These are phyloP conservation scores for Guadua angustifolia DNA, from an alignment of 176 grass and related monocot species.

Conservation along the genomic window DNA sequence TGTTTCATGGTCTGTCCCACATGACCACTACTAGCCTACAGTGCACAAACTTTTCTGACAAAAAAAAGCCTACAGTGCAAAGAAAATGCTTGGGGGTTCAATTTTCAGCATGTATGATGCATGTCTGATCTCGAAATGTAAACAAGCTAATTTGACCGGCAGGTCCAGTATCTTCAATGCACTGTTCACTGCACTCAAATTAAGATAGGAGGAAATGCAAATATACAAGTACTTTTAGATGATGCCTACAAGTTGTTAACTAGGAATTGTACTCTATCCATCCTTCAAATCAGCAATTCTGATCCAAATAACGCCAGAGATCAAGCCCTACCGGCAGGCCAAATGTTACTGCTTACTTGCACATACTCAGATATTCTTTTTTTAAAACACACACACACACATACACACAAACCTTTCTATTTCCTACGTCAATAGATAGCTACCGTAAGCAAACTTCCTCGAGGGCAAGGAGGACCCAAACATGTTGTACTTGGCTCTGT, in stretches of 20 bases:
- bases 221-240: not conserved
- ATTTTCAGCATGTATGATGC: not conserved
- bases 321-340: not conserved
- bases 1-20: not conserved
- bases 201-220: not conserved
- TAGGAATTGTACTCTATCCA: not conserved
- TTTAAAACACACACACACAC: not conserved
- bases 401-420: not conserved
- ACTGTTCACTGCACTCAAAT: too few relatives aligned
- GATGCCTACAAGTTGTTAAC: not conserved
- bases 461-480: not conserved
- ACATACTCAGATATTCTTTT: too few relatives aligned
- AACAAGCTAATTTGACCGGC: too few relatives aligned
- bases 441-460: too few relatives aligned
- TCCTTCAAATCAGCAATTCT: not conserved
- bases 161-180: too few relatives aligned
- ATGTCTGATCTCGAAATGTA: slow-evolving; percentile 6
- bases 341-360: not conserved
- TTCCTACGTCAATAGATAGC: not conserved
- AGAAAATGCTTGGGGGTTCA: not conserved
- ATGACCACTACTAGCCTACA: slow-evolving; percentile 27
- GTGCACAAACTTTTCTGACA: not conserved
- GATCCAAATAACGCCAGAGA: not conserved
- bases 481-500: not conserved
- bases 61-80: slow-evolving; percentile 8